phyloP scores from a whole-genome alignment of 116 monocot genomes.

The Posidonia oceanica region DNA sequence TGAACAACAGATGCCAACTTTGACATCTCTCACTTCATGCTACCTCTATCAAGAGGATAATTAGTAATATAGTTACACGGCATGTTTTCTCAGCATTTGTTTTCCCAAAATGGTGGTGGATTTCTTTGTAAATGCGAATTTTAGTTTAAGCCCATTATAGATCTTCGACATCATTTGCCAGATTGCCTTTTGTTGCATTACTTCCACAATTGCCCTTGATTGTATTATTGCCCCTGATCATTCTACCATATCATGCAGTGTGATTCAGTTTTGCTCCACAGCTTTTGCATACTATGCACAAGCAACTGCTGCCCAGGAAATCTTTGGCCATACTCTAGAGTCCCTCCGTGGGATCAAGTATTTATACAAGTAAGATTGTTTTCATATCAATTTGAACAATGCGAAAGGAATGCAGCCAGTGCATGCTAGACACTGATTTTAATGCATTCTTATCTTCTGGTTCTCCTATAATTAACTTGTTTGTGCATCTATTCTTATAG shows the following conservation, averaged over 20 bases:
- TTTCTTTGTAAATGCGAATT: no score
- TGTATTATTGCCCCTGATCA: background rate
- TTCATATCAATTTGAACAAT: background rate
- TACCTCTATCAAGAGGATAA: no score
- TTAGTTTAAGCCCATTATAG: no score
- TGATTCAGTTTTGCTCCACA: constrained; percentile 95
- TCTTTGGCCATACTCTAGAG: constrained; percentile 93
- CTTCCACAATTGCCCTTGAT: no score
- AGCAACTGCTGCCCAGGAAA: constrained; percentile 97
- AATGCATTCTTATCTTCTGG: background rate
- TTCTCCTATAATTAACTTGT: background rate
- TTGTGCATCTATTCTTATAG: constrained; percentile 21
- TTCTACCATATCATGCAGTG: constrained; percentile 35
- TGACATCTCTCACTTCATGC: no score
- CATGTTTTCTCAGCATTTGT: no score
- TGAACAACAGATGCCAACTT: no score
- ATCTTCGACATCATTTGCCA: no score
- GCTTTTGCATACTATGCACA: constrained; percentile 92
- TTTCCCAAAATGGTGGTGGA: no score
- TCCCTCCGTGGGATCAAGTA: constrained; percentile 97
- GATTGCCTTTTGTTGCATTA: no score
- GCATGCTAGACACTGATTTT: background rate
- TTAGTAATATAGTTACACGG: no score
- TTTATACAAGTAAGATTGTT: constrained; percentile 77
- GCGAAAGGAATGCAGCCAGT: background rate